Evolutionary conservation across 164 flowering plant genomes (phyloP), one percentile per base, ranked within the genome.

Genomic region (Hamamelis virginiana): DNA sequence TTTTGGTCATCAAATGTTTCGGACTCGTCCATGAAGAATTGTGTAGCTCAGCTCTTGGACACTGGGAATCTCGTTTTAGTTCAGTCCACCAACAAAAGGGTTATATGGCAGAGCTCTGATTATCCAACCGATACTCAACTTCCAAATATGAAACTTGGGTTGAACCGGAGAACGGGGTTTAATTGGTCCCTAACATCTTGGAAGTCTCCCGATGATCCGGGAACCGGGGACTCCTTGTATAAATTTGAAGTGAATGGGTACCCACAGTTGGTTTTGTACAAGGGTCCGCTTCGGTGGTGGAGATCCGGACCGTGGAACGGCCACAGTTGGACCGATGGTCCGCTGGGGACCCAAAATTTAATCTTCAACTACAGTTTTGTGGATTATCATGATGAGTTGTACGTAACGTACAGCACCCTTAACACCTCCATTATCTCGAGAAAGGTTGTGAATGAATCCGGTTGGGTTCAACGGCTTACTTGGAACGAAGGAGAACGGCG

Each of bases 251-350:
- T 69, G 3, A 44, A 0, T 0, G 85, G 83, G 18, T 60, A 26
- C 3, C 85, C 87, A 5, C 79, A 82, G 59, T 9, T 80, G 16
- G 56, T 71, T 33, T 1, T 86, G 44, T 69, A 56, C 59, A 62
- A 75, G 5, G 78, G 74, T 0, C 12, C 66, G 6, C 6, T 0
- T 0, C 76, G 46, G 15, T 5, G 0, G 11, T 81, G 75, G 81
- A 74, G 90, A 26, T 15, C 62, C n/a, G 83, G 85, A 28, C 70
- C 84, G 1, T 86, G 88, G 88, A 72, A 74, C 6, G 89, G 89
- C 0, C 59, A 5, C 1, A 51, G 72, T 21, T 77, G 59, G 59
- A 76, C 79, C 67, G 77, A 79, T 5, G 73, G 77, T 1, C 81
- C 83, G 44, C 71, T 72, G 57, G 72, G 74, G 77, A 59, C 63